Conservation (phyloP, 2,329 filamentous ascomycete species). For the Stachybotrys chlorohalonatus region DNA sequence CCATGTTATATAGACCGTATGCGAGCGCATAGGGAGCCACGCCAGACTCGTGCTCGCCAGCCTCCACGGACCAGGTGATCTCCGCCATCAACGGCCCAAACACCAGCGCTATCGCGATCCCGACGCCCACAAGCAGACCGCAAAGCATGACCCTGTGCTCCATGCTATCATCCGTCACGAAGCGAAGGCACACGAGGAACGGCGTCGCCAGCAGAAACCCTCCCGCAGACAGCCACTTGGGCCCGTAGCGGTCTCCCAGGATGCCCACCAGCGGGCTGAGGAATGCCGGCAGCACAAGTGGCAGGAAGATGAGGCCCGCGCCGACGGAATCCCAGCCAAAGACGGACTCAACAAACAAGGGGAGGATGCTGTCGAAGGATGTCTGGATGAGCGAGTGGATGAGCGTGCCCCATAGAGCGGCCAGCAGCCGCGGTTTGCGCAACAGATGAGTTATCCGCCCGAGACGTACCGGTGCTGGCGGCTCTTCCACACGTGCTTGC, state of each 20-base stretch:
- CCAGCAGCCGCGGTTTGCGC: constrained; percentile 19
- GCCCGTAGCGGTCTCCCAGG: constrained; percentile 22
- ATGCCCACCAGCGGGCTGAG: constrained; percentile 20
- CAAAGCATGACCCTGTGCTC: constrained; percentile 21
- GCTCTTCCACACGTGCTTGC: neutral
- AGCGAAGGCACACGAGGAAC: constrained; percentile 22
- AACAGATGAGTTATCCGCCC: constrained; percentile 15
- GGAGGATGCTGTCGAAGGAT: constrained; percentile 23
- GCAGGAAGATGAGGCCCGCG: constrained; percentile 24
- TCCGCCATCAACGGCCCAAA: constrained; percentile 25
- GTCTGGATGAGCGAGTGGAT: constrained; percentile 21
- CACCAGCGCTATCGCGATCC: constrained; percentile 19
- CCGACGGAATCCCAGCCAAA: constrained; percentile 25
- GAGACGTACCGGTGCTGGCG: constrained; percentile 1
- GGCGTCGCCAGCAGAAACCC: constrained; percentile 23
- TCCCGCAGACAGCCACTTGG: constrained; percentile 22
- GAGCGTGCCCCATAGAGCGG: constrained; percentile 23
- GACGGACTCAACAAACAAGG: constrained; percentile 16
- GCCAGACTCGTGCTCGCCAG: constrained; percentile 9
- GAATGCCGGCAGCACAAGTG: constrained; percentile 20
- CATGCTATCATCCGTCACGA: constrained; percentile 19
- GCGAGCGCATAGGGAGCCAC: constrained; percentile 21
- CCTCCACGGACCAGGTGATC: constrained; percentile 22
- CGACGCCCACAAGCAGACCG: constrained; percentile 19
- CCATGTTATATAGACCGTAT: constrained; percentile 26